Evolutionary conservation across 2,329 filamentous ascomycete species (phyloP), one percentile per base, ranked within the genome.

Genomic region (Fusarium hostae): DNA sequence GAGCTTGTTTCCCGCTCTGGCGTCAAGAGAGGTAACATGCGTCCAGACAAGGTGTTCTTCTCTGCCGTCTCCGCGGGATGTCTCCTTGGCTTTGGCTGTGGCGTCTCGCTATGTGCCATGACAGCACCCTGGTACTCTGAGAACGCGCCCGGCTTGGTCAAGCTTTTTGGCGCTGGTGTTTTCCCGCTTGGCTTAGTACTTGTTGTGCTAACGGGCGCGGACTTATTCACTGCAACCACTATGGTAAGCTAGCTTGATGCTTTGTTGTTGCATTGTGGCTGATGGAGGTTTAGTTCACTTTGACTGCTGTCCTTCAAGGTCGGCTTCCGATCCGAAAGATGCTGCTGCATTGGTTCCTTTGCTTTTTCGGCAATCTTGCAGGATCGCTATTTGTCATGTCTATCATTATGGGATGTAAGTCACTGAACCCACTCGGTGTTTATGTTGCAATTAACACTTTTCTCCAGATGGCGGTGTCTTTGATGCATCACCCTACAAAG

Each of bases 331-430:
- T 64, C 9, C 72, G 70, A 10, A 69, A 66, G n/a, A 78, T 78
- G 76, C 51, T 77, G 3, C 34, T 78, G 15, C 76, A 78, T 54
- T 86, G 84, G 85, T 59, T 80, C 40, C 75, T 86, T 7, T 85
- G 83, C 20, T 87, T 86, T 64, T 80, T 83, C 48, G 85, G 83
- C 1, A 87, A 87, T 68, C 75, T 87, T 6, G 82, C 83, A 6
- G 86, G 86, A 1, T 82, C 80, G 3, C 72, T 87, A 9, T 86
- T 87, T 66, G 78, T 87, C 15, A 82, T 85, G 63, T 76, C 81
- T 7, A 79, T 87, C 9, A 82, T 87, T 45, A 83, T 83, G 50
- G 85, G 85, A 39, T 77, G 73, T 75, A 66, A 71, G 73, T 54
- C 16, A 3, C 9, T 1, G 4, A 2, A 5, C 6, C 10, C 1